Conservation (phyloP, 129 eudicot species). For the Artemisia tridentata region DNA sequence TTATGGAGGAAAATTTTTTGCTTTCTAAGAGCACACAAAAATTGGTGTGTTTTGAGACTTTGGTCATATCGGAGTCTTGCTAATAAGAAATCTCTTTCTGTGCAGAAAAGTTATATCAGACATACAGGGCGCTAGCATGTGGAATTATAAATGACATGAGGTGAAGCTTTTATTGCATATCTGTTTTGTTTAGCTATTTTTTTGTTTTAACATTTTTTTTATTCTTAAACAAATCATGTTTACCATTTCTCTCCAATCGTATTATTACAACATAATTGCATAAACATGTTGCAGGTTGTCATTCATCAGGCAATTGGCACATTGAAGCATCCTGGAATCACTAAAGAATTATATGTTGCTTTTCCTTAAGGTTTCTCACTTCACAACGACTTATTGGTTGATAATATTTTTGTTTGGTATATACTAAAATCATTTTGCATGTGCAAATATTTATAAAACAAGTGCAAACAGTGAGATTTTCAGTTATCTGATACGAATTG, state of each 20-base stretch:
- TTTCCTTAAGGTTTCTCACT: conserved; percentile 62
- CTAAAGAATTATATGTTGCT: conserved; percentile 93
- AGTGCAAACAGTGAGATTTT: too few species aligned
- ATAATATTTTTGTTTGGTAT: too few species aligned
- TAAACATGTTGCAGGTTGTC: conserved; percentile 45
- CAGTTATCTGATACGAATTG: too few species aligned
- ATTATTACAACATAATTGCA: conserved; percentile 11
- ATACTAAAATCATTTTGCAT: too few species aligned
- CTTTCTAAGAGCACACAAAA: neutral
- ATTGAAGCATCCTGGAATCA: conserved; percentile 79
- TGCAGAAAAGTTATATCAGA: conserved; percentile 65
- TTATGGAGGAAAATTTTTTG: conserved; percentile 24
- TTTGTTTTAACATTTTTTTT: neutral
- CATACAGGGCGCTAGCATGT: conserved; percentile 75
- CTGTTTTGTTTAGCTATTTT: conserved; percentile 1
- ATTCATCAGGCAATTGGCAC: conserved; percentile 83
- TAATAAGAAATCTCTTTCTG: conserved; percentile 23
- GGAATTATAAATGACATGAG: conserved; percentile 71
- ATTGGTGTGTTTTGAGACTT: neutral
- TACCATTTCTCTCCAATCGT: neutral
- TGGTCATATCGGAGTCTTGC: neutral
- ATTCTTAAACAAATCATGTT: neutral
- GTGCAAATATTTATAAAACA: too few species aligned
- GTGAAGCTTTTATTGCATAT: conserved; percentile 30
- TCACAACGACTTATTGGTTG: conserved; percentile 14